These are phyloP conservation scores for Bathelium albidoporum DNA, from an alignment of 495 filamentous ascomycete species.

Conservation along the genomic window DNA sequence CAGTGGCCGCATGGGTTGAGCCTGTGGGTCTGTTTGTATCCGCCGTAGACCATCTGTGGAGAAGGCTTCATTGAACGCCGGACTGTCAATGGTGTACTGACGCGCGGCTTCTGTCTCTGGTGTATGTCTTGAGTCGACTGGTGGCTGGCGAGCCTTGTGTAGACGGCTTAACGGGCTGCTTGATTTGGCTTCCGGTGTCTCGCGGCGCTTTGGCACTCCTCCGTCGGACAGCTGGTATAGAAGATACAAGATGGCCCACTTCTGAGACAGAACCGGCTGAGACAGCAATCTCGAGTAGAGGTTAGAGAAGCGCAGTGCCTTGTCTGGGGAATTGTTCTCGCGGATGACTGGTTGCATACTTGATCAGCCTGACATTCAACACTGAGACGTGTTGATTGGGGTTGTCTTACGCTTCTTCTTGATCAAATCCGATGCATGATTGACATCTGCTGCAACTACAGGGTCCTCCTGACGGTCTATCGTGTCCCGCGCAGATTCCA, in stretches of 20 bases:
- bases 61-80: conserved; percentile 45
- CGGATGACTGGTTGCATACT: conserved; percentile 46
- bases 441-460: conserved; percentile 51
- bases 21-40: conserved; percentile 20
- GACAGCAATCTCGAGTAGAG: conserved; percentile 78
- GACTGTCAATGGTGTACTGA: conserved; percentile 13
- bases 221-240: conserved; percentile 65
- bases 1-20: not conserved
- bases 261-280: conserved; percentile 82
- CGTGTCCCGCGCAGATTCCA: conserved; percentile 24
- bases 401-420: conserved; percentile 52
- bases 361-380: conserved; percentile 9
- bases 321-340: conserved; percentile 64
- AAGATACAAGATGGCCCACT: conserved; percentile 92
- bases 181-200: conserved; percentile 9
- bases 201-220: conserved; percentile 32
- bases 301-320: conserved; percentile 78
- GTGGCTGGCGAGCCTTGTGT: not conserved
- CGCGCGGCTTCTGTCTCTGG: not conserved
- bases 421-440: conserved; percentile 86
- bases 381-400: conserved; percentile 2
- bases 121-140: not conserved
- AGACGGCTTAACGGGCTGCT: not conserved
- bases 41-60: conserved; percentile 41
- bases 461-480: conserved; percentile 18